phyloP scores from a whole-genome alignment of 441 rosid species.

The Erysimum cheiri region DNA sequence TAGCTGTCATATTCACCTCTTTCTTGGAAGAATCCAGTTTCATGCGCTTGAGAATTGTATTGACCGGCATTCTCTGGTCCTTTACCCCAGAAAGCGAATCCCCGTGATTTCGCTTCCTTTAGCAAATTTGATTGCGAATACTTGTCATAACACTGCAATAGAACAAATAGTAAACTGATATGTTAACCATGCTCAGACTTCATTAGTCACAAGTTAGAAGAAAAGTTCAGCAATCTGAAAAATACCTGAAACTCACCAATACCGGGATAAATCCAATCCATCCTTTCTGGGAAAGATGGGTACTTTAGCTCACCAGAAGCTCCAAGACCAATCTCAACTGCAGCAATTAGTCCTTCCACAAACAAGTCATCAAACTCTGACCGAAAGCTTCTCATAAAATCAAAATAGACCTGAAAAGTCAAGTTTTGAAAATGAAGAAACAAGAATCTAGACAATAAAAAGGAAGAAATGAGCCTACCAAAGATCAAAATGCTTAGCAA shows the following conservation, averaged over 20 bases:
- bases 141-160: slow-evolving; percentile 72
- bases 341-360: slow-evolving; percentile 62
- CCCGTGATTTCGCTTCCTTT: slow-evolving; percentile 68
- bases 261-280: slow-evolving; percentile 85
- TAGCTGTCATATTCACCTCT: slow-evolving; percentile 83
- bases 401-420: slow-evolving; percentile 66
- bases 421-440: slow-evolving; percentile 31
- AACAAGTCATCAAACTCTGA: slow-evolving; percentile 74
- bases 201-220: slow-evolving; percentile 7
- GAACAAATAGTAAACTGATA: background rate
- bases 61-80: slow-evolving; percentile 81
- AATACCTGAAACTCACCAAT: slow-evolving; percentile 85
- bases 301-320: slow-evolving; percentile 74
- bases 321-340: slow-evolving; percentile 79
- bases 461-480: background rate
- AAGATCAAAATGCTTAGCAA: slow-evolving; percentile 10
- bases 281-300: slow-evolving; percentile 71
- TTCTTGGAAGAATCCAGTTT: slow-evolving; percentile 74
- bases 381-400: slow-evolving; percentile 85
- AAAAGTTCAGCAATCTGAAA: slow-evolving; percentile 15
- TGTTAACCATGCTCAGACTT: slow-evolving; percentile 16
- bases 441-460: slow-evolving; percentile 2
- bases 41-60: slow-evolving; percentile 72
- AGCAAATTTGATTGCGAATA: slow-evolving; percentile 63
- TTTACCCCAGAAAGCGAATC: slow-evolving; percentile 70